phyloP scores from a whole-genome alignment of 2,329 filamentous ascomycete species.

The Fusarium dimerum region DNA sequence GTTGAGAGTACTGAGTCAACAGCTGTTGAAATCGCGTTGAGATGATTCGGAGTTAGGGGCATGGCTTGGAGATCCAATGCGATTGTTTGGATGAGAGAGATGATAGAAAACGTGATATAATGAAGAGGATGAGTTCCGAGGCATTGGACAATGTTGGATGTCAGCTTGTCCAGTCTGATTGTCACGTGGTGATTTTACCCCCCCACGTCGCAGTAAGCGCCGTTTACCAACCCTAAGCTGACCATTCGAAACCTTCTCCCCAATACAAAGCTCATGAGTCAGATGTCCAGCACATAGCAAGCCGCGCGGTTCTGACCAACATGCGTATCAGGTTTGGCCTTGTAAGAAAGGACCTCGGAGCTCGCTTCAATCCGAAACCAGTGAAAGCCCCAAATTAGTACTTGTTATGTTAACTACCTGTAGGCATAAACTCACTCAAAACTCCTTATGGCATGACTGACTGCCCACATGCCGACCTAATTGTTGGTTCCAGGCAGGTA shows the following conservation, averaged over 20 bases:
- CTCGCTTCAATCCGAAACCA: neutral
- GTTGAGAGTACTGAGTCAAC: conserved; percentile 5
- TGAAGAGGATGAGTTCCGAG: neutral
- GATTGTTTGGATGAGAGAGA: conserved; percentile 1
- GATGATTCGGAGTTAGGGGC: neutral
- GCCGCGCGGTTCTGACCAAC: neutral
- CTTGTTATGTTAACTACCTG: neutral
- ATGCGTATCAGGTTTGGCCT: neutral
- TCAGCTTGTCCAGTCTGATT: neutral
- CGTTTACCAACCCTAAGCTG: neutral
- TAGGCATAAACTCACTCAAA: neutral
- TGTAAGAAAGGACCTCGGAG: neutral
- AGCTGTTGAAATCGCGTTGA: conserved; percentile 2
- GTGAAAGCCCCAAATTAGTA: neutral
- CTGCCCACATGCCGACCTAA: neutral
- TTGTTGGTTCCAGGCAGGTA: neutral
- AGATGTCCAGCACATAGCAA: neutral
- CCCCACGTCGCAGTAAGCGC: neutral
- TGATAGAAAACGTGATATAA: neutral
- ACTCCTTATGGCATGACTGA: neutral
- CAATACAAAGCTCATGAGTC: too few species aligned
- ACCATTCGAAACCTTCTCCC: too few species aligned
- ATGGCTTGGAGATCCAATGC: neutral
- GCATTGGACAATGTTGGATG: neutral
- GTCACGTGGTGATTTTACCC: neutral